Conservation (phyloP, 345 rosid species). For the Gossypium herbaceum region DNA sequence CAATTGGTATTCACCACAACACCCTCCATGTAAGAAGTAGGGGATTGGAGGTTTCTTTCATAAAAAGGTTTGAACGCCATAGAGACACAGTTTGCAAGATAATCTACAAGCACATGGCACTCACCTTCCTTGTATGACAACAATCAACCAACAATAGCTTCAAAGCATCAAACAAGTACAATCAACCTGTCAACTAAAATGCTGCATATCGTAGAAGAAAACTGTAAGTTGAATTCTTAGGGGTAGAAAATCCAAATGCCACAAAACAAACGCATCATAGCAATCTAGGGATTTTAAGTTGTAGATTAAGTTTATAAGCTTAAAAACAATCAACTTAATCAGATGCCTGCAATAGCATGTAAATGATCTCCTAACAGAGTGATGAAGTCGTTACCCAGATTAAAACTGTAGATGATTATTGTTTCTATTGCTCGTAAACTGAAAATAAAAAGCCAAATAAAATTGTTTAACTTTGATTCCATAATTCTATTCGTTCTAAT, state of each 20-base stretch:
- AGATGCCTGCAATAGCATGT: neutral
- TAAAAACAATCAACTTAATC: neutral
- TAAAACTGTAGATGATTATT: neutral
- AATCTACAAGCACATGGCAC: constrained; percentile 23
- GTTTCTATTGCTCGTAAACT: neutral
- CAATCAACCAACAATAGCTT: neutral
- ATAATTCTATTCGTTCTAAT: neutral
- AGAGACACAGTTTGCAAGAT: constrained; percentile 10
- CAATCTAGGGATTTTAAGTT: neutral
- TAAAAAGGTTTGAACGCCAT: constrained; percentile 42
- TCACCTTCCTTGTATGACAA: constrained; percentile 1
- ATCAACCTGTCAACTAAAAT: neutral
- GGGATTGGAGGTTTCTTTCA: constrained; percentile 27
- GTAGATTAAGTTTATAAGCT: neutral
- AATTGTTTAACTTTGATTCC: neutral
- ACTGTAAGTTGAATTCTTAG: neutral
- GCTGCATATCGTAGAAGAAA: neutral
- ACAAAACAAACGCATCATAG: neutral
- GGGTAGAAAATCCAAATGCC: too few relatives aligned
- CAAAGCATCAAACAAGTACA: neutral
- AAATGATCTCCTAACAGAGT: neutral
- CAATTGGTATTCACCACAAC: constrained; percentile 50
- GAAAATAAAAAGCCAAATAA: too few relatives aligned
- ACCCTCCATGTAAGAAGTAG: constrained; percentile 34
- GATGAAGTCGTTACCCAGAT: constrained; percentile 1